Evolutionary conservation across 352 stramenopile genomes (phyloP).

Genomic region (Pythium graminicola): DNA sequence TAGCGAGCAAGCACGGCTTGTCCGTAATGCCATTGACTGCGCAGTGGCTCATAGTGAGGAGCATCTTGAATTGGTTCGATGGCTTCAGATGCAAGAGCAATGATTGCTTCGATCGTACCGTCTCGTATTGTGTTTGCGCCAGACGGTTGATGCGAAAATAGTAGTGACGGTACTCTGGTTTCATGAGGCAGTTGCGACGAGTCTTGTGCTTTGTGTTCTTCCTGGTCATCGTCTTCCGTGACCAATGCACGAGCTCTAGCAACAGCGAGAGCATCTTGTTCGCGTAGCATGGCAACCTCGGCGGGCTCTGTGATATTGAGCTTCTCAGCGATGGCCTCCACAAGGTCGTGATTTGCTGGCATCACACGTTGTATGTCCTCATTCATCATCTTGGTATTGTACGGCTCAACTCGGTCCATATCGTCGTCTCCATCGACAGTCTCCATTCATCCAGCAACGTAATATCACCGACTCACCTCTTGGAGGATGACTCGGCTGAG

Average conservation of each 20-base stretch:
- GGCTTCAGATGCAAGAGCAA: neutral
- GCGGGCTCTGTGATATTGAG: conserved; percentile 12
- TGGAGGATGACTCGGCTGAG: neutral
- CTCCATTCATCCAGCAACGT: conserved; percentile 3
- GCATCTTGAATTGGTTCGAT: neutral
- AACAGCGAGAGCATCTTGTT: conserved; percentile 21
- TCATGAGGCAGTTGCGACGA: neutral
- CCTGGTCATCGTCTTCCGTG: conserved; percentile 6
- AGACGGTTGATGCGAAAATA: neutral
- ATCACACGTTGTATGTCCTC: neutral
- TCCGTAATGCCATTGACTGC: conserved; percentile 52
- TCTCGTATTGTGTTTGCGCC: neutral
- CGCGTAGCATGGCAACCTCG: conserved; percentile 18
- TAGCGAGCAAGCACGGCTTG: conserved; percentile 61
- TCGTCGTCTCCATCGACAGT: neutral
- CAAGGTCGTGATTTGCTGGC: neutral
- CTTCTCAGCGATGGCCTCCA: conserved; percentile 7
- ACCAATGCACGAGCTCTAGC: conserved; percentile 10
- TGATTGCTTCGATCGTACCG: conserved; percentile 14
- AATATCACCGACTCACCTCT: neutral
- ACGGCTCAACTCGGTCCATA: conserved; percentile 7
- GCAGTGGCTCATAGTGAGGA: conserved; percentile 44
- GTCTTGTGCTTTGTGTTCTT: conserved; percentile 4
- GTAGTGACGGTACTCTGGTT: neutral
- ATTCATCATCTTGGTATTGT: neutral